These are phyloP conservation scores for Colletotrichum plurivorum DNA, from an alignment of 2,329 filamentous ascomycete genomes.

Conservation along the genomic window DNA sequence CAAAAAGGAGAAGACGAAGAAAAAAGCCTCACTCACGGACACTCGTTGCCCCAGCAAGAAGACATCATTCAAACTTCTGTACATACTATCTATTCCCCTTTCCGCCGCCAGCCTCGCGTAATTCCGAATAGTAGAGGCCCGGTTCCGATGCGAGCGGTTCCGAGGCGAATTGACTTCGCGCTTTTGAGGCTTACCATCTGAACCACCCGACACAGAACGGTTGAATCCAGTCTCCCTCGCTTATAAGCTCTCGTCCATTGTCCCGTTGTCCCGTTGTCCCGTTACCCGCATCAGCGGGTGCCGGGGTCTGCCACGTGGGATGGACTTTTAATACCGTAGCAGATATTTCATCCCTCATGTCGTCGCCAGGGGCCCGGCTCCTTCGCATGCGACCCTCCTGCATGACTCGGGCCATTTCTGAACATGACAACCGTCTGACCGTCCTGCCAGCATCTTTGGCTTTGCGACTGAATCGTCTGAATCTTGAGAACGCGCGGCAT, in stretches of 20 bases:
- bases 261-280: background rate
- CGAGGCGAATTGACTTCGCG: background rate
- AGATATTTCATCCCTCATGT: background rate
- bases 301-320: conserved; percentile 28
- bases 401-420: conserved; percentile 14
- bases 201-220: background rate
- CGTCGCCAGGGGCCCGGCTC: conserved; percentile 1
- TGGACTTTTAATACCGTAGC: background rate
- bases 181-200: background rate
- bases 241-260: background rate
- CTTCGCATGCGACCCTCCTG: background rate
- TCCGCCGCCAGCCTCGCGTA: too few species aligned
- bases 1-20: background rate
- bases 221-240: background rate
- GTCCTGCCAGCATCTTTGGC: background rate
- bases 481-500: conserved; percentile 13
- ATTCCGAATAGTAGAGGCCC: too few species aligned
- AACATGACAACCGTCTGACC: background rate
- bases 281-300: background rate
- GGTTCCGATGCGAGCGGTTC: background rate
- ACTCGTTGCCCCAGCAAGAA: background rate
- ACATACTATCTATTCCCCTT: too few species aligned
- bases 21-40: background rate
- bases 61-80: background rate
- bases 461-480: conserved; percentile 9